Percentiles rank a stretch among this genome's conserved stretches.
phyloP scores from a whole-genome alignment of 1,284 basidiomycete genomes.

The Psilocybe mexicana region DNA sequence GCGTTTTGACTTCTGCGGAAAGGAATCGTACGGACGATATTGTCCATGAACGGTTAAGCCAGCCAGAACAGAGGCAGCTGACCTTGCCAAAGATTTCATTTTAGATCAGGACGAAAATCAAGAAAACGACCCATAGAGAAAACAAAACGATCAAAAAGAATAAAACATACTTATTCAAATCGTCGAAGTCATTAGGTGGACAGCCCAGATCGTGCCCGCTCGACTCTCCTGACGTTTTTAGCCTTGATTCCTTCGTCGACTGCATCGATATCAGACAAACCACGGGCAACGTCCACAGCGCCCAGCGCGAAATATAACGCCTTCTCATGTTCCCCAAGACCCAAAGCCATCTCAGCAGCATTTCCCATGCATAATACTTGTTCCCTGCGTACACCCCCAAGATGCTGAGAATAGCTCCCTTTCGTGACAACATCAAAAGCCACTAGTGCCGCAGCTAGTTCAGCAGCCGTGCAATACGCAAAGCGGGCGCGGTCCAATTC shows the following conservation, averaged over 20 bases:
- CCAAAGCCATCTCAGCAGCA: slow-evolving; percentile 35
- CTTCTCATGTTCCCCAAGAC: slow-evolving; percentile 17
- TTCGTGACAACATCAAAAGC: slow-evolving; percentile 27
- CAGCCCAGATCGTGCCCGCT: neutral
- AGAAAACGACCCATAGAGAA: too few relatives aligned
- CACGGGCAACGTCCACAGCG: neutral
- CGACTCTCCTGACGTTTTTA: neutral
- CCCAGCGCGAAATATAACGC: slow-evolving; percentile 27
- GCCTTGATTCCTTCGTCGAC: neutral
- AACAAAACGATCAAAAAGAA: too few relatives aligned
- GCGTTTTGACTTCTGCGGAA: too few relatives aligned
- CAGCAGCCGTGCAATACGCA: slow-evolving; percentile 28
- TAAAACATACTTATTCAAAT: too few relatives aligned
- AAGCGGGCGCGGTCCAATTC: slow-evolving; percentile 20
- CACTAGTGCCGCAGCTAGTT: slow-evolving; percentile 30
- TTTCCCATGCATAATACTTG: slow-evolving; percentile 28
- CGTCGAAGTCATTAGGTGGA: neutral
- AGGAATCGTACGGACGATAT: too few relatives aligned
- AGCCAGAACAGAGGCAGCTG: too few relatives aligned
- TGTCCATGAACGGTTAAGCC: too few relatives aligned
- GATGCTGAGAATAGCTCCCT: slow-evolving; percentile 20
- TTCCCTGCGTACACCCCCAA: slow-evolving; percentile 27
- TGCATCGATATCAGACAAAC: neutral
- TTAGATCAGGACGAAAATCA: too few relatives aligned
- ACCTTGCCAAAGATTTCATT: too few relatives aligned